Conservation (phyloP, 352 stramenopile species). For the Phytophthora vignae region DNA sequence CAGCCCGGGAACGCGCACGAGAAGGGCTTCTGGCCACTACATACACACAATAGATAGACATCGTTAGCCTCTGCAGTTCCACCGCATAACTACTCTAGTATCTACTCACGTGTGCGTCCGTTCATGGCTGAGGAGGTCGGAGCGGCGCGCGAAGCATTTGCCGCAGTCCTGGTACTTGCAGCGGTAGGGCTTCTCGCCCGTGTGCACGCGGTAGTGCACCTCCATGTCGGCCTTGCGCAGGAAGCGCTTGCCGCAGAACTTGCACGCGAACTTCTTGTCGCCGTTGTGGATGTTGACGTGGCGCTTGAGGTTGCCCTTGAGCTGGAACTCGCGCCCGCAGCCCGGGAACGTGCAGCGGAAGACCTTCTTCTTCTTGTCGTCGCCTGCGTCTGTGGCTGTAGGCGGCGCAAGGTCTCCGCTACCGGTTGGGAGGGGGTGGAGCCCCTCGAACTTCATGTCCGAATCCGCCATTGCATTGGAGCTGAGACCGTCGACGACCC, state of each 20-base stretch:
- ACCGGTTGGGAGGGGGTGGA: neutral
- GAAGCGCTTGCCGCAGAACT: constrained; percentile 68
- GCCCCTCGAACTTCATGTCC: constrained; percentile 1
- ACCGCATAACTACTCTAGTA: constrained; percentile 20
- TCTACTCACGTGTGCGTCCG: constrained; percentile 57
- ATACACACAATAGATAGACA: constrained; percentile 5
- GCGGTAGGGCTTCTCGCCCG: constrained; percentile 76
- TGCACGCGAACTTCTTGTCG: constrained; percentile 67
- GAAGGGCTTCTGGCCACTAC: constrained; percentile 72
- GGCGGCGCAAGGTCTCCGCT: neutral
- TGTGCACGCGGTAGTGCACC: constrained; percentile 79
- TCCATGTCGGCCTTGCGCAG: constrained; percentile 81
- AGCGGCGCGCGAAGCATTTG: constrained; percentile 75
- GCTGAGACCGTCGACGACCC: constrained; percentile 10
- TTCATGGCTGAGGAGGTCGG: constrained; percentile 79
- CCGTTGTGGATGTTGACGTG: constrained; percentile 70
- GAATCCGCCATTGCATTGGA: neutral
- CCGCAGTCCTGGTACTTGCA: constrained; percentile 63
- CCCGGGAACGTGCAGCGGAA: constrained; percentile 63
- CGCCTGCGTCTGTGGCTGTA: neutral
- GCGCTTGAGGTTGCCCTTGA: constrained; percentile 74
- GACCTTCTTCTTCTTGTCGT: constrained; percentile 24
- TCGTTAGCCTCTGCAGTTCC: neutral
- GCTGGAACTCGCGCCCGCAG: constrained; percentile 63
- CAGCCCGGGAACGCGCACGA: constrained; percentile 60